phyloP scores from a whole-genome alignment of 306 rosid species.

The Hippophae tibetana region DNA sequence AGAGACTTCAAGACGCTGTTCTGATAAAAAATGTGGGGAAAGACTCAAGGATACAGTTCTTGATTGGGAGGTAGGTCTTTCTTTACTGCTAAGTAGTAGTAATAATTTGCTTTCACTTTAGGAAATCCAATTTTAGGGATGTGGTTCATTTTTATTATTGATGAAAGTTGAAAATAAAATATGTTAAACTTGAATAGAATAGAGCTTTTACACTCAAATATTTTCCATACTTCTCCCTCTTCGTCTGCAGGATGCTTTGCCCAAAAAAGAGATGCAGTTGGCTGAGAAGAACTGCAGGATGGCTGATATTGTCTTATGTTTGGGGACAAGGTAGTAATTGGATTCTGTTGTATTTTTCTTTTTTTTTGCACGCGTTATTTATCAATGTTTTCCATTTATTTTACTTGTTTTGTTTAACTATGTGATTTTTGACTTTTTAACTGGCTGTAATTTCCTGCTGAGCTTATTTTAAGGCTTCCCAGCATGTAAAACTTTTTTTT shows the following conservation, averaged over 20 bases:
- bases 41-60: conserved; percentile 91
- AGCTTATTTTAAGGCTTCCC: no score
- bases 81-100: conserved; percentile 11
- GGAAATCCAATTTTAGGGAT: background rate
- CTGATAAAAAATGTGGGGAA: conserved; percentile 55
- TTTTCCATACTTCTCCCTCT: background rate
- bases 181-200: background rate
- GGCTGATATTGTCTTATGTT: conserved; percentile 90
- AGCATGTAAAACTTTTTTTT: no score
- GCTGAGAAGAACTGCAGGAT: conserved; percentile 94
- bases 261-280: conserved; percentile 83
- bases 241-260: conserved; percentile 75
- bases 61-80: conserved; percentile 85
- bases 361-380: background rate
- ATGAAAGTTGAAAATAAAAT: background rate
- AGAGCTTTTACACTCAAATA: background rate
- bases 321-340: conserved; percentile 79
- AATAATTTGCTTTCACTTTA: background rate
- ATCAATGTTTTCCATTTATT: no score
- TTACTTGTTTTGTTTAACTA: background rate
- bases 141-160: background rate
- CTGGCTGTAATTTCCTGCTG: no score
- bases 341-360: background rate
- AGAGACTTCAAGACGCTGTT: conserved; percentile 84
- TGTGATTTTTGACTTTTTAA: background rate